Evolutionary conservation across 2,329 filamentous ascomycete species (phyloP).

Genomic region (Calonectria multiphialidica): DNA sequence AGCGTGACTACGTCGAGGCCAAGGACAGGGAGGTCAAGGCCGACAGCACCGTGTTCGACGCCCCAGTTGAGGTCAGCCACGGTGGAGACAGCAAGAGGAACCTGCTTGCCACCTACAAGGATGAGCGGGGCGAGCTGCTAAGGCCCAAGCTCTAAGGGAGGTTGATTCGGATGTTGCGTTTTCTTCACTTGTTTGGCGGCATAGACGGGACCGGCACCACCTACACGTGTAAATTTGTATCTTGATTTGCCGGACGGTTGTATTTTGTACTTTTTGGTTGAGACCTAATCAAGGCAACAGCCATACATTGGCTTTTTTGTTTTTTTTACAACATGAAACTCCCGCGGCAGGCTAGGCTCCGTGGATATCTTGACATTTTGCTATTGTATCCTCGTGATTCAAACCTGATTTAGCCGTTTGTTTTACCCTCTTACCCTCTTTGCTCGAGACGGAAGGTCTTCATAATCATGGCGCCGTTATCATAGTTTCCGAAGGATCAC

Average conservation of each 20-base stretch:
- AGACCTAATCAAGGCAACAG: neutral
- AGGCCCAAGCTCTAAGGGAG: conserved; percentile 16
- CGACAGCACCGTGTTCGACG: conserved; percentile 48
- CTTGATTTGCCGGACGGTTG: neutral
- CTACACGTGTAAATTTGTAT: neutral
- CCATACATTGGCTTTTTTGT: neutral
- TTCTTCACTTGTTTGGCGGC: neutral
- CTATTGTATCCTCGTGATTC: neutral
- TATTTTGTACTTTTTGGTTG: neutral
- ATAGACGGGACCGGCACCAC: conserved; percentile 7
- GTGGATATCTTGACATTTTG: neutral
- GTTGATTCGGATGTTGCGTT: neutral
- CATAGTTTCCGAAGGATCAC: too few relatives aligned
- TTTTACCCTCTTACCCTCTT: too few relatives aligned
- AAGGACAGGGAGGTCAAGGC: conserved; percentile 48
- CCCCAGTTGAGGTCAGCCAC: conserved; percentile 51
- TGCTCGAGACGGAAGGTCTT: too few relatives aligned
- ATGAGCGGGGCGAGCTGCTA: conserved; percentile 9
- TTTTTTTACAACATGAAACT: neutral
- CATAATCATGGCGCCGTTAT: too few relatives aligned
- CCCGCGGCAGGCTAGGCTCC: too few relatives aligned
- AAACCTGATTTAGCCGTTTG: too few relatives aligned
- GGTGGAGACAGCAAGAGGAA: conserved; percentile 58
- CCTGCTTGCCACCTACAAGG: conserved; percentile 50
- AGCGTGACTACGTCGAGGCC: conserved; percentile 58